These are phyloP conservation scores for Aegilops longissima DNA, from an alignment of 176 grass and related monocot species.

Conservation along the genomic window DNA sequence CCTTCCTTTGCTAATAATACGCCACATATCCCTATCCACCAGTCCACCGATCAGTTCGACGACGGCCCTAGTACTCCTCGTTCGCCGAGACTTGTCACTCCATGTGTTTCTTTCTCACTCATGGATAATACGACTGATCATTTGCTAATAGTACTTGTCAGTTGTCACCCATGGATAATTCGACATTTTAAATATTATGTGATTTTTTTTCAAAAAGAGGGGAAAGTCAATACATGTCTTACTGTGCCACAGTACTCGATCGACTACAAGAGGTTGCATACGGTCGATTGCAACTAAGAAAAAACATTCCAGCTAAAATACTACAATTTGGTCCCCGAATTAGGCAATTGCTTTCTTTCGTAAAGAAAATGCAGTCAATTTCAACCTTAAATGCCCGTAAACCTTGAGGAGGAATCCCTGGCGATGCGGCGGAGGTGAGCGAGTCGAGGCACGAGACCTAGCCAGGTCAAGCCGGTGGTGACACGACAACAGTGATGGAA, in stretches of 20 bases:
- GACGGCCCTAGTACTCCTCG: not conserved
- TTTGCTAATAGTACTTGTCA: not conserved
- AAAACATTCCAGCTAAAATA: not conserved
- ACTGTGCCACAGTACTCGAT: not conserved
- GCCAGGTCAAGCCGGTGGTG: not conserved
- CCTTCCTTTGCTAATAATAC: conserved; percentile 28
- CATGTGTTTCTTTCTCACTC: not conserved
- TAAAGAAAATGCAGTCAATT: not conserved
- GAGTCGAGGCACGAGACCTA: not conserved
- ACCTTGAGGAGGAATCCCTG: not conserved
- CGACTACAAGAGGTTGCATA: not conserved
- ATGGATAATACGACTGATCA: not conserved
- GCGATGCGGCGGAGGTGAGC: not conserved
- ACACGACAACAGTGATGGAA: not conserved
- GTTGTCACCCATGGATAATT: not conserved
- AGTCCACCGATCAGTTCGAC: not conserved
- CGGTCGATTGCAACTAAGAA: not conserved
- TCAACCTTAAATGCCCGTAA: not conserved
- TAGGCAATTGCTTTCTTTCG: not conserved
- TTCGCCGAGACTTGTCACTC: not conserved
- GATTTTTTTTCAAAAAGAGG: no score
- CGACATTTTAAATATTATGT: not conserved
- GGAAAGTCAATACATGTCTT: not conserved
- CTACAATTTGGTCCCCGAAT: not conserved
- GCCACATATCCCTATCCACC: conserved; percentile 24